Evolutionary conservation across 2,329 filamentous ascomycete species (phyloP).

Genomic region (Ophiostoma novo-ulmi): DNA sequence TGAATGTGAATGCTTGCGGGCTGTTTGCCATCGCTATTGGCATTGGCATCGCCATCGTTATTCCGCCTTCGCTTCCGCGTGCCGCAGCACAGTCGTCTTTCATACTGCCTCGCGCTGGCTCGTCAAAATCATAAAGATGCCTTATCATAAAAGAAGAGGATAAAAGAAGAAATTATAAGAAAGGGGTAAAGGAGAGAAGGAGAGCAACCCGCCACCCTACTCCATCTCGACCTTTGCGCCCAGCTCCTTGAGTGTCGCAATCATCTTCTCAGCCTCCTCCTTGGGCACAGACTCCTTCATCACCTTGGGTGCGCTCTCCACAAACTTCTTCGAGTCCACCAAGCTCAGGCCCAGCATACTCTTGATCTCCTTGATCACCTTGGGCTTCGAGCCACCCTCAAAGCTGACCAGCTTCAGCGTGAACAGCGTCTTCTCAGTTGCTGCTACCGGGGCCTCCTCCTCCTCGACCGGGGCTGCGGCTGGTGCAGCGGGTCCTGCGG

Average conservation of each 20-base stretch:
- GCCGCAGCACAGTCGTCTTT: constrained; percentile 9
- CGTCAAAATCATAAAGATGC: constrained; percentile 7
- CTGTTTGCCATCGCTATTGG: neutral
- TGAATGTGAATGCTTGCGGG: neutral
- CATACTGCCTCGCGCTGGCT: constrained; percentile 10
- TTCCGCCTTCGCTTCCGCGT: neutral
- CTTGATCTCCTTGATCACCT: constrained; percentile 99
- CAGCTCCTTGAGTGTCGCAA: constrained; percentile 87
- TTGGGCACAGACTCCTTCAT: constrained; percentile 99
- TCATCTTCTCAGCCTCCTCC: constrained; percentile 98
- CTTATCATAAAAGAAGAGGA: neutral
- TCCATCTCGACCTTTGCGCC: constrained; percentile 90
- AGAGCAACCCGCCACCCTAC: constrained; percentile 42
- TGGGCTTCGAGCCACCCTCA: constrained; percentile 85
- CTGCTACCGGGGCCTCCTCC: constrained; percentile 77
- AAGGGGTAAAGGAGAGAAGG: neutral
- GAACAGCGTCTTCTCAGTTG: constrained; percentile 96
- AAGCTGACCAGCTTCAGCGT: constrained; percentile 90
- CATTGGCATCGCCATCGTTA: neutral
- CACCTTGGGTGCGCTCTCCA: constrained; percentile 94
- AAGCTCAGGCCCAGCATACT: constrained; percentile 86
- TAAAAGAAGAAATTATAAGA: neutral
- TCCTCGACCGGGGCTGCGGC: constrained; percentile 66
- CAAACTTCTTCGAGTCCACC: constrained; percentile 99
- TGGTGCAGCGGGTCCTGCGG: constrained; percentile 53